phyloP scores from a whole-genome alignment of 805 yeast species.

The Ogataea trehaloabstinens region DNA sequence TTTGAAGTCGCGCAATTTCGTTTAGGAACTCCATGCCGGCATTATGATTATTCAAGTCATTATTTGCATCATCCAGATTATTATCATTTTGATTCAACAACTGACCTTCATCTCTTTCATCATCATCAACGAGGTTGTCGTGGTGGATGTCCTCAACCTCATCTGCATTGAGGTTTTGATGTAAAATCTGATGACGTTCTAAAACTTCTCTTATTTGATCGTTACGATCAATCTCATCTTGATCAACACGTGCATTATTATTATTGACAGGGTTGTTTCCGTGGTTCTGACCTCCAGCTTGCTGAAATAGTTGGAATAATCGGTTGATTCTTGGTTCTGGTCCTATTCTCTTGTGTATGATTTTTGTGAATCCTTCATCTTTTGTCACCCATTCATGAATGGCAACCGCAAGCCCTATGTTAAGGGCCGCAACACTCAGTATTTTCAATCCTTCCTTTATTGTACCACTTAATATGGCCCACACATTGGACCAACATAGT shows the following conservation, averaged over 20 bases:
- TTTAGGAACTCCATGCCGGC: constrained; percentile 8
- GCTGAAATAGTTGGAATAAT: constrained; percentile 15
- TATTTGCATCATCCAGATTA: constrained; percentile 4
- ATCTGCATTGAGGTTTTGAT: background rate
- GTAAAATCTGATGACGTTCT: background rate
- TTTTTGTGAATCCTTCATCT: constrained; percentile 65
- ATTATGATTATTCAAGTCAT: constrained; percentile 4
- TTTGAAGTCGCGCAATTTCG: constrained; percentile 10
- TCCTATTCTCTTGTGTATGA: constrained; percentile 60
- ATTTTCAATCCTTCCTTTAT: constrained; percentile 17
- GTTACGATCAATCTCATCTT: background rate
- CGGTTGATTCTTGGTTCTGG: constrained; percentile 44
- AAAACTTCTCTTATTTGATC: background rate
- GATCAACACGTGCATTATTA: background rate
- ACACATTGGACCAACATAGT: constrained; percentile 5
- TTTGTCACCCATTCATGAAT: constrained; percentile 66
- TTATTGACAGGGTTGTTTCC: constrained; percentile 4
- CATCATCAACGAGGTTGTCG: background rate
- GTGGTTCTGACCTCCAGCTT: constrained; percentile 22
- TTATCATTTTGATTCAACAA: background rate
- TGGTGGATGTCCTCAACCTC: background rate
- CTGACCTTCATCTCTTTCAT: background rate
- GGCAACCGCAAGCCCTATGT: constrained; percentile 18
- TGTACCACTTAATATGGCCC: constrained; percentile 7
- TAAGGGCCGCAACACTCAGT: constrained; percentile 21